Evolutionary conservation across 2,329 filamentous ascomycete species (phyloP), one percentile per base, ranked within the genome.

Genomic region (Ceratocystis colombiana): DNA sequence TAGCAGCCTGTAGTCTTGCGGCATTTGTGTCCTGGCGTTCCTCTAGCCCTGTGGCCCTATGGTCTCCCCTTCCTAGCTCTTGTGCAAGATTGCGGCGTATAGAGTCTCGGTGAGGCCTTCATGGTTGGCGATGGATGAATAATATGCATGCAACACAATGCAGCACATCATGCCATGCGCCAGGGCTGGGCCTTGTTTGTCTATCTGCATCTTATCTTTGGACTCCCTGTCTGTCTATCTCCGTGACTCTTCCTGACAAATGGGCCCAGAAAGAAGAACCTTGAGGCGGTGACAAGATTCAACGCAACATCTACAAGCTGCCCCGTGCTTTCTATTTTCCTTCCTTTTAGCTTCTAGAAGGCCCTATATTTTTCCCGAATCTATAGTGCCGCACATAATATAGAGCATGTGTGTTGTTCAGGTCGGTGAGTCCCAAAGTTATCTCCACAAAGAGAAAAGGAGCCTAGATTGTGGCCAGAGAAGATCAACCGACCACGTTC

Each of bases 311-410:
- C 22, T 57, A 15, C 53, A 20, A 1, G 25, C 53, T 33, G 53
- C 5, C 25, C 53, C 30, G 53, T 57, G 53, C 53, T 12, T 30
- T 55, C 1, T 68, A 25, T 64, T 69, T 68, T 68, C 69, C 63
- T 12, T 41, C 50, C 50, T 63, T 55, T 57, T 28, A 3, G 53
- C 53, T 57, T 57, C 53, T 57, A 17, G 53, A 57, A 57, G 53
- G 53, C 25, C 53, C 25, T 57, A 28, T 30, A 30, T 12, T 50
- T 30, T 55, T 17, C 25, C 25, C 15, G 22, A 17, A 28, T 22
- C 22, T 57, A 57, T 57, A 57, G 28, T 2, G 10, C 10, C 25
- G 53, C 22, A 33, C 37, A 2, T 17, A 22, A 3, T 30, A 30
- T 57, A 57, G 22, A n/a, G 46, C n/a, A 12, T 57, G 2, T 57